Conservation (phyloP, 192 early-diverging fungal genomes). For the Mortierella hygrophila region DNA sequence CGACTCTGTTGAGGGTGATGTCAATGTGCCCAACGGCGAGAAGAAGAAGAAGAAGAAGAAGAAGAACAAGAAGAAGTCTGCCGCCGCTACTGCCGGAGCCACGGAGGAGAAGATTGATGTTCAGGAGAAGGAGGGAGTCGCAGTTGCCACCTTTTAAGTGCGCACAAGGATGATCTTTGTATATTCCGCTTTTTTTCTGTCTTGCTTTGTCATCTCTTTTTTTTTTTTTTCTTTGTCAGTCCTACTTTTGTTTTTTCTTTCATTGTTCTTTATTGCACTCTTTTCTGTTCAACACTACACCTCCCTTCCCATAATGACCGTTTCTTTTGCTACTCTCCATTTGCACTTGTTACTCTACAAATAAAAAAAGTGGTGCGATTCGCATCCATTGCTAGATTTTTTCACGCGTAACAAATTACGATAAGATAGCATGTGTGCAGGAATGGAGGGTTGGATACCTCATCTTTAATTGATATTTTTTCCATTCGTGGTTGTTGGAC, state of each 20-base stretch:
- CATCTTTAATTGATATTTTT: too few species aligned
- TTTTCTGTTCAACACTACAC: too few species aligned
- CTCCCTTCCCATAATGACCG: too few species aligned
- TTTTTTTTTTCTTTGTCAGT: background rate
- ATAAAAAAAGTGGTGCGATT: too few species aligned
- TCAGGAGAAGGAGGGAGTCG: conserved; percentile 48
- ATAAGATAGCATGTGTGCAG: too few species aligned
- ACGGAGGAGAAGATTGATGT: conserved; percentile 14
- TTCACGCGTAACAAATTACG: too few species aligned
- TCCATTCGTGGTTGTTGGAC: too few species aligned
- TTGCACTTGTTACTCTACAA: too few species aligned
- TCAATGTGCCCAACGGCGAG: conserved; percentile 10
- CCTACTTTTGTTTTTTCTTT: background rate
- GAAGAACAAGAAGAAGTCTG: conserved; percentile 21
- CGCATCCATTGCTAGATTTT: too few species aligned
- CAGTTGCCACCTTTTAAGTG: conserved; percentile 38
- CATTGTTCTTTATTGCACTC: background rate
- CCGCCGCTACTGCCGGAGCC: background rate
- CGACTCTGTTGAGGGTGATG: conserved; percentile 2
- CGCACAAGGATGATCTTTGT: background rate
- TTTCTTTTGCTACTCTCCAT: too few species aligned
- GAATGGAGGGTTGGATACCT: too few species aligned
- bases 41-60: conserved; percentile 43
- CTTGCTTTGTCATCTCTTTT: background rate
- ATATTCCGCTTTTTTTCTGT: background rate